Base-by-base conservation (phyloP, 2,329 filamentous ascomycete genomes). In the Pseudogymnoascus sp. region DNA sequence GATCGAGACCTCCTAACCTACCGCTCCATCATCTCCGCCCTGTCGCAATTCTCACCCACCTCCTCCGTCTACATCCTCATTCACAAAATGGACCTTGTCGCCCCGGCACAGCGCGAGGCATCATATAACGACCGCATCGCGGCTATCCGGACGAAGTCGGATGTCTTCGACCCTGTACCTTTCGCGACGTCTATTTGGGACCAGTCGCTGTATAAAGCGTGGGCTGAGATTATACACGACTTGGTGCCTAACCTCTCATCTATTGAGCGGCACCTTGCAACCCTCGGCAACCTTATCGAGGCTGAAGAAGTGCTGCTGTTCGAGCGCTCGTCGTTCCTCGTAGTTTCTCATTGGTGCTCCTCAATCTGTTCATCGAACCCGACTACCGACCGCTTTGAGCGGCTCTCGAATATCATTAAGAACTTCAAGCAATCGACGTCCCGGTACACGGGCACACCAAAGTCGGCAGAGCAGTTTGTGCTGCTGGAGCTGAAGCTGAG, bases 171-270 rank as follows among this genome's bases (percentile, higher is more conserved):
- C 66, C 82, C 97, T 65, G 90, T 91, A 63, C 92, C 92, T 64
- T 97, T 96, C 74, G 90, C 92, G 8, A 97, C 93, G 33, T 96
- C 90, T 62, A 99, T 99, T 72, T 99, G 94, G 94, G 94, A 99
- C 72, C 94, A 99, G 78, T 95, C 90, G 62, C 80, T 99, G 38
- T 99, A 97, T 81, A 96, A 96, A 76, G 94, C 94, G 1, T 99
- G 94, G 94, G 94, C 94, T 0, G 91, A 90, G 73, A 97, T 99
- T 69, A 97, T 99, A 65, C 94, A 99, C 80, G 92, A 93, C 72
- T 82, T 99, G 52, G 94, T 97, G n/a, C 94, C 94, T 3, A 97
- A 97, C 70, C 84, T 97, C 1, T 81, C 86, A 16, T 84, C 90
- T 49, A 97, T 99, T 67, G 93, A 97, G 76, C 84, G 84, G 19